phyloP scores from a whole-genome alignment of 2,329 filamentous ascomycete species.

The Penicillium decumbens region DNA sequence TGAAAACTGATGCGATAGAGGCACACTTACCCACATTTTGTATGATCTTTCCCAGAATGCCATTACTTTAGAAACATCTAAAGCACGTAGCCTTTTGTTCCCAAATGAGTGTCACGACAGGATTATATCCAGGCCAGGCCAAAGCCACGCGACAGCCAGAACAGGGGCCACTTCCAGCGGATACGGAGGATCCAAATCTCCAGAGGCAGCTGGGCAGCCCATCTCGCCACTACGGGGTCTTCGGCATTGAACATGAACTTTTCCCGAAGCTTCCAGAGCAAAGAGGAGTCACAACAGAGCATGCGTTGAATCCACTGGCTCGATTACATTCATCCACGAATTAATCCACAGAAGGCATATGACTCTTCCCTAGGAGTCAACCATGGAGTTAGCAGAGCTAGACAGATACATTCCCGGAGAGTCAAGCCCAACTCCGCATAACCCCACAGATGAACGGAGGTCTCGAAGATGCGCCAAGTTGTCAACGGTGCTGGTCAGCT shows the following conservation, averaged over 20 bases:
- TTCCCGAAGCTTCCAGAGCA: background rate
- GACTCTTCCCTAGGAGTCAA: background rate
- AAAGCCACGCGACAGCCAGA: too few relatives aligned
- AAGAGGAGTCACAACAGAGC: background rate
- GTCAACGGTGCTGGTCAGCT: background rate
- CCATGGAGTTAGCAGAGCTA: constrained; percentile 2
- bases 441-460: constrained; percentile 8
- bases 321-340: background rate
- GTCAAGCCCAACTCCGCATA: constrained; percentile 7
- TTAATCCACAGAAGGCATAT: background rate
- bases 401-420: background rate
- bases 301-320: background rate
- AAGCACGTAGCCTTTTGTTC: too few relatives aligned
- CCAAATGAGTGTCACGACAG: too few relatives aligned
- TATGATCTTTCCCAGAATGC: too few relatives aligned
- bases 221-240: too few relatives aligned
- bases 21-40: too few relatives aligned
- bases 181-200: too few relatives aligned
- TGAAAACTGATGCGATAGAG: too few relatives aligned
- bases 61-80: too few relatives aligned
- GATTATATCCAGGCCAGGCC: too few relatives aligned
- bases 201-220: too few relatives aligned
- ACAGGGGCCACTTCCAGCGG: too few relatives aligned
- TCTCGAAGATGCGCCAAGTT: background rate
- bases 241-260: background rate